Evolutionary conservation across 2,329 filamentous ascomycete species (phyloP).

Genomic region (Diaporthe batatas): DNA sequence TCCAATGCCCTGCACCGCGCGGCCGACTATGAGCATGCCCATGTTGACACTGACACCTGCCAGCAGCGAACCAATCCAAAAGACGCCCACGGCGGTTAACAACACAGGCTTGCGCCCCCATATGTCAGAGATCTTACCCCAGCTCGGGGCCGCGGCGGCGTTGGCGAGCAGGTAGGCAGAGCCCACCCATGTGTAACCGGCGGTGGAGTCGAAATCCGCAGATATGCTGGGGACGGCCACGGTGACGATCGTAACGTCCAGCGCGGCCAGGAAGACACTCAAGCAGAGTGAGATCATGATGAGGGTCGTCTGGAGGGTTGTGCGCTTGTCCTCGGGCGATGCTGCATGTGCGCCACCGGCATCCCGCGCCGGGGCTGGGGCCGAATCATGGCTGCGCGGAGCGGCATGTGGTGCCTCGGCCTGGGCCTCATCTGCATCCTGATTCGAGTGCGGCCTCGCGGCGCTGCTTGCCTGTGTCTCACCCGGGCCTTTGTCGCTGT

Average conservation of each 20-base stretch:
- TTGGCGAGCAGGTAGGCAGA: constrained; percentile 79
- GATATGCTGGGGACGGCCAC: constrained; percentile 74
- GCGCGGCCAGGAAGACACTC: constrained; percentile 59
- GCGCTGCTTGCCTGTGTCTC: not conserved
- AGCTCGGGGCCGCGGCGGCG: constrained; percentile 76
- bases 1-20: constrained; percentile 65
- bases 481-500: not conserved
- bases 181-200: constrained; percentile 84
- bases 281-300: constrained; percentile 56
- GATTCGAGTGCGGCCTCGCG: not conserved
- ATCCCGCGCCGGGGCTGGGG: not conserved
- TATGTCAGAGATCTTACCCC: constrained; percentile 74
- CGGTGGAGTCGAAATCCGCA: constrained; percentile 68
- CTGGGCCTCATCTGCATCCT: constrained; percentile 1
- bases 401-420: constrained; percentile 10
- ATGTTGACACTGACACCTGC: constrained; percentile 62
- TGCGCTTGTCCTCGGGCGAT: constrained; percentile 49
- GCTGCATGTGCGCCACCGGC: constrained; percentile 3
- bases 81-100: constrained; percentile 61
- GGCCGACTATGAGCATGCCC: constrained; percentile 60
- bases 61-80: constrained; percentile 65
- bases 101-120: constrained; percentile 69
- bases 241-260: constrained; percentile 70
- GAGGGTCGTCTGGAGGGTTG: constrained; percentile 49
- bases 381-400: not conserved